Conservation (phyloP, 2,329 filamentous ascomycete genomes). For the Lachnellula occidentalis region DNA sequence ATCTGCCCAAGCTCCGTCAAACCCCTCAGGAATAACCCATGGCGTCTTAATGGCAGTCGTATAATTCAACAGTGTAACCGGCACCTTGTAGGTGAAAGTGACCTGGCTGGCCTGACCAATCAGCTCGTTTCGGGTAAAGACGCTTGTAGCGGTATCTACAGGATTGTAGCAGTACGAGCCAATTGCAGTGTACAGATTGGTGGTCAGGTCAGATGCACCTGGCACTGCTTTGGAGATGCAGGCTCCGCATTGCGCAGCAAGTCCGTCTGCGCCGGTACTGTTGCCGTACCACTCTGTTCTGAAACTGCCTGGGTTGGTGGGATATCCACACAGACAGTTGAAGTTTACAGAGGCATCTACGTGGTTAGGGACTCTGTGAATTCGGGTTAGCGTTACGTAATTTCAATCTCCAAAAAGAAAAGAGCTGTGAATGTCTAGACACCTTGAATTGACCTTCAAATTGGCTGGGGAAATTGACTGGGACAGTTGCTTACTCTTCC, state of each 20-base stretch:
- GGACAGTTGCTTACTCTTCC: not conserved
- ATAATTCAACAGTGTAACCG: not conserved
- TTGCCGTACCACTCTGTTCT: not conserved
- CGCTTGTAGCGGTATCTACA: accelerated
- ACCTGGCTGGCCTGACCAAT: not conserved
- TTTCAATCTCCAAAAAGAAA: too few relatives aligned
- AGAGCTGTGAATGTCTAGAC: too few relatives aligned
- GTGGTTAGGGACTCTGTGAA: not conserved
- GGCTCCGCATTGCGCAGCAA: not conserved
- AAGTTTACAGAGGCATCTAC: not conserved
- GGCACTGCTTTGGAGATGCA: not conserved
- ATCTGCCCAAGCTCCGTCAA: too few relatives aligned
- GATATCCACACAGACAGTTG: not conserved
- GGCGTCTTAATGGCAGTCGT: not conserved
- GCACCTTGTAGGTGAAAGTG: not conserved
- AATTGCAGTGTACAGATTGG: not conserved
- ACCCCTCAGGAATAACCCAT: not conserved
- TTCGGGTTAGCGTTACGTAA: too few relatives aligned
- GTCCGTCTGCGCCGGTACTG: not conserved
- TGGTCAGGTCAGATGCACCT: not conserved
- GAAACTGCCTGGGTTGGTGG: not conserved
- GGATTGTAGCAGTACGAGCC: not conserved
- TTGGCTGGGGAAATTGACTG: too few relatives aligned
- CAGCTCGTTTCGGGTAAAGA: not conserved
- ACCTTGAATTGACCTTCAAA: too few relatives aligned